Evolutionary conservation across 768 basidiomycete species (phyloP).

Genomic region (Cyclocybe aegerita): DNA sequence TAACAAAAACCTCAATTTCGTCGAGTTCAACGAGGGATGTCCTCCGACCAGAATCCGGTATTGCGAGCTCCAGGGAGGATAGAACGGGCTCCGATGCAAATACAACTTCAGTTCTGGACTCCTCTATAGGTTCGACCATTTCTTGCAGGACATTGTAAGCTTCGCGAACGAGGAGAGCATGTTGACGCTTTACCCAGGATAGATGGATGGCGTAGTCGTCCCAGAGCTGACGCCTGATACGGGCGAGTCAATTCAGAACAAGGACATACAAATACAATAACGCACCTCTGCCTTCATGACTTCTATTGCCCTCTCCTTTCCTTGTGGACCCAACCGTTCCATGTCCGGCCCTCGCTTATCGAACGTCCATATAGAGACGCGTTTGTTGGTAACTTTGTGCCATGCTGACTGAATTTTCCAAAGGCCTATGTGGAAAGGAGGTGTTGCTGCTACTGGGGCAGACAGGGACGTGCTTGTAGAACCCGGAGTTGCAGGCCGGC

Average conservation of each 20-base stretch:
- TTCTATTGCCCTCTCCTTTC: slow-evolving; percentile 76
- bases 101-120: slow-evolving; percentile 82
- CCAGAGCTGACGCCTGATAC: slow-evolving; percentile 75
- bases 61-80: slow-evolving; percentile 77
- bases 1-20: slow-evolving; percentile 83
- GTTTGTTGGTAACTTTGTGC: slow-evolving; percentile 89
- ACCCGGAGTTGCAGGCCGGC: slow-evolving; percentile 51
- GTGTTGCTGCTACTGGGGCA: slow-evolving; percentile 42
- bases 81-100: slow-evolving; percentile 93
- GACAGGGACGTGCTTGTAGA: slow-evolving; percentile 20
- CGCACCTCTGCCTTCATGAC: slow-evolving; percentile 88
- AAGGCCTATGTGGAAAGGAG: slow-evolving; percentile 71
- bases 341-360: slow-evolving; percentile 80
- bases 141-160: slow-evolving; percentile 44
- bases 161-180: neutral
- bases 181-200: slow-evolving; percentile 62
- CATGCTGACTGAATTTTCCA: slow-evolving; percentile 88
- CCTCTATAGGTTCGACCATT: slow-evolving; percentile 96
- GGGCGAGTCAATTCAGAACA: slow-evolving; percentile 5
- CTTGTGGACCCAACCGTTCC: slow-evolving; percentile 63
- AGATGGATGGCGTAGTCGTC: slow-evolving; percentile 88
- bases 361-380: slow-evolving; percentile 89
- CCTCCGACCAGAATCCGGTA: slow-evolving; percentile 59
- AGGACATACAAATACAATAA: slow-evolving; percentile 11
- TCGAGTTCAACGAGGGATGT: slow-evolving; percentile 78